These are phyloP conservation scores for Guyanaporus albipodus DNA, from an alignment of 768 basidiomycete genomes.

Conservation along the genomic window DNA sequence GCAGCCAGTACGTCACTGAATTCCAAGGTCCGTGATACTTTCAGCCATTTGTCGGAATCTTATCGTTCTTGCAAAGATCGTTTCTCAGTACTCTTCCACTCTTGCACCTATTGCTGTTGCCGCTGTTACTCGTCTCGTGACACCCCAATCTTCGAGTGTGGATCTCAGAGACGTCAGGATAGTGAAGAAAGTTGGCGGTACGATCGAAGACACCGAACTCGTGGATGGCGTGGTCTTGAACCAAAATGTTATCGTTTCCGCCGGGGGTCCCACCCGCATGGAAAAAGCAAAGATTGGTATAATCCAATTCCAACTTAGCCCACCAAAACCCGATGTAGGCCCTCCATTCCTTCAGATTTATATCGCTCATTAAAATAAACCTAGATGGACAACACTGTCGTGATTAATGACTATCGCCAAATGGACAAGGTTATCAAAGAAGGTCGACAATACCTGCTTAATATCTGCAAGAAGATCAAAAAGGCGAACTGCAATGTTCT, in stretches of 20 bases:
- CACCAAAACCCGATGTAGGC: conserved; percentile 94
- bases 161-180: conserved; percentile 95
- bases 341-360: not conserved
- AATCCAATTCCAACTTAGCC: conserved; percentile 96
- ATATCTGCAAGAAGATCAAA: conserved; percentile 98
- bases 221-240: conserved; percentile 96
- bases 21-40: conserved; percentile 66
- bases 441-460: conserved; percentile 95
- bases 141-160: conserved; percentile 87
- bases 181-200: conserved; percentile 98
- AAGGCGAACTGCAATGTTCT: conserved; percentile 99
- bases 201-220: conserved; percentile 97
- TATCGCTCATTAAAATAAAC: not conserved
- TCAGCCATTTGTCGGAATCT: conserved; percentile 4
- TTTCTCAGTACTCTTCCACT: conserved; percentile 97
- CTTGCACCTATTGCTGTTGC: conserved; percentile 98
- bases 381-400: conserved; percentile 99
- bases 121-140: conserved; percentile 88
- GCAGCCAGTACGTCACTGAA: conserved; percentile 95
- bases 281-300: conserved; percentile 99
- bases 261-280: conserved; percentile 90
- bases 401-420: conserved; percentile 98
- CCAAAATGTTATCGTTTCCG: conserved; percentile 87
- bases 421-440: conserved; percentile 99
- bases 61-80: conserved; percentile 58